Conservation (phyloP, 2,329 filamentous ascomycete genomes). For the Monosporascus sp. region DNA sequence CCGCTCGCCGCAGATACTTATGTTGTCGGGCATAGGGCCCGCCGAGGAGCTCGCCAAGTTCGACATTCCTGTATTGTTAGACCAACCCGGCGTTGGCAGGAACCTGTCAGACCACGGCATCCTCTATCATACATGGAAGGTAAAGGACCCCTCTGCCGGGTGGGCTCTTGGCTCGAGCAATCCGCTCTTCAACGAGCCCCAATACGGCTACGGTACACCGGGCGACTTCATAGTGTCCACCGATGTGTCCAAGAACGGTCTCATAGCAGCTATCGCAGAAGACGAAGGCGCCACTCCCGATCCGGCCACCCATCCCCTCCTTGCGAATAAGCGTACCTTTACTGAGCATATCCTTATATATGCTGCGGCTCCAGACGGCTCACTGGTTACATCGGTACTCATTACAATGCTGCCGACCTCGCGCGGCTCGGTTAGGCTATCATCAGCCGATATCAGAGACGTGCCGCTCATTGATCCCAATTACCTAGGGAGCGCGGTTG, state of each 20-base stretch:
- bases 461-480: slow-evolving; percentile 23
- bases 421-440: slow-evolving; percentile 20
- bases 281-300: slow-evolving; percentile 28
- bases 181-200: slow-evolving; percentile 28
- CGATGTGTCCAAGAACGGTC: slow-evolving; percentile 20
- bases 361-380: slow-evolving; percentile 6
- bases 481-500: slow-evolving; percentile 23
- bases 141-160: slow-evolving; percentile 28
- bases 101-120: slow-evolving; percentile 23
- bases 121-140: slow-evolving; percentile 22
- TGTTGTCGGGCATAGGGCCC: slow-evolving; percentile 27
- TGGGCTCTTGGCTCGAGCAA: slow-evolving; percentile 28
- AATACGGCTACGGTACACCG: slow-evolving; percentile 31
- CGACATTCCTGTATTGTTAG: slow-evolving; percentile 25
- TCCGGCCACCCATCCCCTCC: slow-evolving; percentile 26
- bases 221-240: slow-evolving; percentile 32
- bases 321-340: slow-evolving; percentile 13
- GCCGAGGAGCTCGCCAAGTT: slow-evolving; percentile 21
- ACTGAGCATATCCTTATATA: slow-evolving; percentile 10
- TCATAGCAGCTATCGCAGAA: slow-evolving; percentile 26
- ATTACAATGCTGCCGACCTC: slow-evolving; percentile 22
- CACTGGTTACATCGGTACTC: slow-evolving; percentile 8
- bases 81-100: slow-evolving; percentile 20
- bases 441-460: slow-evolving; percentile 10
- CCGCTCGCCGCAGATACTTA: slow-evolving; percentile 22